Evolutionary conservation across 805 yeast genomes (phyloP), one percentile per base, ranked within the genome.

Genomic region (Debaryomyces maramus): DNA sequence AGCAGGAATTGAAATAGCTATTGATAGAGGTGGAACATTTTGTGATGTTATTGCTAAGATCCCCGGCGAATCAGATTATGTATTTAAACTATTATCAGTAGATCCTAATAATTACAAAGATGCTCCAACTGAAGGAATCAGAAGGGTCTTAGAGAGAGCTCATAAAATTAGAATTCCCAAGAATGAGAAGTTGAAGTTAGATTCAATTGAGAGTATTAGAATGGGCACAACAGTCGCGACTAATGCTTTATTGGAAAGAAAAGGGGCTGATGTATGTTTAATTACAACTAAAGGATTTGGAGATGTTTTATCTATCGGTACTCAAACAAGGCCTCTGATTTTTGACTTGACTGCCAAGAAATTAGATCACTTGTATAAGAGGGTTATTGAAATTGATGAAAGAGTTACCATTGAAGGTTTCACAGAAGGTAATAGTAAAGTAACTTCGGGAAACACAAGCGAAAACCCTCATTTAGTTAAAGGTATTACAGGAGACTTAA

Each of bases 221-320:
- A 83, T 90, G 85, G 97, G 97, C 3, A 89, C 97, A 3, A 90
- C 97, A 0, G 93, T 89, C 8, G 98, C 99, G 2, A 91, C 98
- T 6, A 91, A 91, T 64, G 97, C 98, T 1, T 73, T 93, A 23
- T 71, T 91, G 44, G 98, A 91, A 56, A 75, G 98, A 46, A 89
- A 89, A 56, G 99, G 98, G 37, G 95, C 89, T 41, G 68, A 80
- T 22, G 90, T 95, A 51, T 95, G 93, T 1, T 72, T 91, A 43
- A 62, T 90, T 4, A 88, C 95, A 2, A 87, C 97, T 11, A 84
- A 81, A 52, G 99, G 97, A 0, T 91, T 88, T 63, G 79, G 78
- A 50, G 97, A 91, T 55, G 80, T 86, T 28, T 67, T 91, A 45
- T 63, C 72, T 2, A 90, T 91, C 50, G 98, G 98, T 2, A 89